These are phyloP conservation scores for Pelargonium citronellum DNA, from an alignment of 441 rosid genomes.

Conservation along the genomic window DNA sequence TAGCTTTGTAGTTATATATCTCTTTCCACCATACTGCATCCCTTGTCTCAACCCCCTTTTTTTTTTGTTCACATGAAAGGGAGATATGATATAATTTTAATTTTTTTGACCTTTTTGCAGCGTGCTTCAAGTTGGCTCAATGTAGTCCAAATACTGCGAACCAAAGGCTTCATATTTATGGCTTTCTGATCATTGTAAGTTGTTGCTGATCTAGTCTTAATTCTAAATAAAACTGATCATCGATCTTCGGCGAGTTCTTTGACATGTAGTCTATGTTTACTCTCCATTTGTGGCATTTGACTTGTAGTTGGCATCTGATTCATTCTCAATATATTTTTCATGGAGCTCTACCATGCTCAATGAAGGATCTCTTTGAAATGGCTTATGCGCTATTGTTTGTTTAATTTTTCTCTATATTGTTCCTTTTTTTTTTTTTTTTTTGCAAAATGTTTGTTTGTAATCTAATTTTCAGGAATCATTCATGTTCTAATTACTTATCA, in stretches of 20 bases:
- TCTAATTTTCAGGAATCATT: no score
- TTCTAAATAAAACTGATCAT: background rate
- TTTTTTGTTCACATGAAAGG: slow-evolving; percentile 3
- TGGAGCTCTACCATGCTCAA: no score
- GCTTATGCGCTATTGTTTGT: no score
- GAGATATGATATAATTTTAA: slow-evolving; percentile 6
- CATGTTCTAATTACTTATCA: no score
- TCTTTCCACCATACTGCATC: background rate
- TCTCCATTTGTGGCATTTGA: no score
- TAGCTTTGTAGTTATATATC: background rate
- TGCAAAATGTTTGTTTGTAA: background rate
- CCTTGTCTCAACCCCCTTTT: background rate
- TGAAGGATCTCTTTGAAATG: no score
- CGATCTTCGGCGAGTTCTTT: no score
- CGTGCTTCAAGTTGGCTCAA: slow-evolving; percentile 72
- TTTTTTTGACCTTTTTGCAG: slow-evolving; percentile 36
- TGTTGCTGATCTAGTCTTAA: background rate
- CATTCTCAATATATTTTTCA: no score
- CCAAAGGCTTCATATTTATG: slow-evolving; percentile 84
- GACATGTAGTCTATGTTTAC: no score
- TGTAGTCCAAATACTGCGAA: slow-evolving; percentile 56
- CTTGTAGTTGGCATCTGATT: no score
- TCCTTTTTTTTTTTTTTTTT: background rate
- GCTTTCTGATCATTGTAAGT: slow-evolving; percentile 84
- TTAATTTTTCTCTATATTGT: background rate